Base-by-base conservation (phyloP, 345 rosid species). In the Eucalyptus cloeziana region DNA sequence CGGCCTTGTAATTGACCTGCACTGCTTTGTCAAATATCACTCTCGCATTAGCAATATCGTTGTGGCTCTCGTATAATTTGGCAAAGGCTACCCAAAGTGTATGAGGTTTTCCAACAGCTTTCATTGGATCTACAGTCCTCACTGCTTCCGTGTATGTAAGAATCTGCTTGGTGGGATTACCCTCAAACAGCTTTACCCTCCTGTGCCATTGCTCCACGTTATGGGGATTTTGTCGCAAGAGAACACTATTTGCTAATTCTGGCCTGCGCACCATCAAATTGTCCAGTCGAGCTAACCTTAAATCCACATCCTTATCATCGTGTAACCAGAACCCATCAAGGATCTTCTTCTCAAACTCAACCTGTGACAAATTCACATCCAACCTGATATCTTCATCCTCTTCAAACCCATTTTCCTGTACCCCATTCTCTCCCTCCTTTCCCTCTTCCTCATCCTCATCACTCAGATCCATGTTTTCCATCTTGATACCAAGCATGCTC, bases 181-280 rank as follows among this genome's bases (percentile, higher is more conserved):
- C 99, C 89, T 95, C 98, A 90, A 98, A 98, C 58, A 98, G 92
- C 94, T 95, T 96, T 51, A 97, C 99, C 90, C 99, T 94, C 43
- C 99, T 93, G 89, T 97, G 99, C 99, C 99, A 98, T 60, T 98
- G 99, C 87, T 98, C 99, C 90, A 98, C 99, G 89, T 98, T 97
- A 93, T 98, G 99, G 10, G 99, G 99, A 93, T 98, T 98, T 89
- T 97, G 99, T 87, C 99, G 94, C 86, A 98, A 90, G 88, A 98
- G 98, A 31, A 98, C 99, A 89, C 99, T 96, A 87, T 97, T 98
- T 22, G 99, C 99, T 87, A 98, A 88, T 89, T 96, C 99, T 10
- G 98, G 98, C 87, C 99, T 94, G 92, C 99, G 94, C 88, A 93
- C 93, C 94, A 96, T 96, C 79, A 98, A 91, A 86, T 94, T 90